phyloP scores from a whole-genome alignment of 345 rosid species.

The Populus euphratica region DNA sequence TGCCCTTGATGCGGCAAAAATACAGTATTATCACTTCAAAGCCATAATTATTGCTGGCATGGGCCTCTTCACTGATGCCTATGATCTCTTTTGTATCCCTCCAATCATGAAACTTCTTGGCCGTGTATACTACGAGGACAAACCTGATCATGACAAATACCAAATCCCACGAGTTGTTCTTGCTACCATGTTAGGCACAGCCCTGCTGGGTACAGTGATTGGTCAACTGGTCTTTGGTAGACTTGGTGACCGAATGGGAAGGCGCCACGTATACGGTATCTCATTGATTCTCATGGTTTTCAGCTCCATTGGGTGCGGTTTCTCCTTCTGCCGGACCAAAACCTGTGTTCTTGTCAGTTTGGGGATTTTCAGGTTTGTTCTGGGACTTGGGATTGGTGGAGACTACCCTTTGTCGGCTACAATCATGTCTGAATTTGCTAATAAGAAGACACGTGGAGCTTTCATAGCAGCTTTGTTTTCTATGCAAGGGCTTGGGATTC shows the following conservation, averaged over 20 bases:
- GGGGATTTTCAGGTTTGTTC: constrained; percentile 55
- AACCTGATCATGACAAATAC: background rate
- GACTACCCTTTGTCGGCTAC: constrained; percentile 79
- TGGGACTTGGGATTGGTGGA: constrained; percentile 74
- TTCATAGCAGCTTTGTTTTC: constrained; percentile 72
- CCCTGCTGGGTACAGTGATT: constrained; percentile 53
- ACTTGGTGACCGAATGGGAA: constrained; percentile 56
- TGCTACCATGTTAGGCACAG: constrained; percentile 38
- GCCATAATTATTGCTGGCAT: constrained; percentile 61
- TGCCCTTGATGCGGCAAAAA: constrained; percentile 47
- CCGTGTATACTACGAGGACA: constrained; percentile 35
- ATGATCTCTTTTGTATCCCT: constrained; percentile 62
- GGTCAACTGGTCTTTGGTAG: constrained; percentile 64
- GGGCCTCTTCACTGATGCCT: constrained; percentile 65
- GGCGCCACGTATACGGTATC: constrained; percentile 58
- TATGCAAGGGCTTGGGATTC: constrained; percentile 72
- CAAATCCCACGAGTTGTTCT: constrained; percentile 17
- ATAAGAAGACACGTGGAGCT: constrained; percentile 64
- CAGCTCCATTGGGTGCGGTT: constrained; percentile 59
- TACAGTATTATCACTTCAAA: constrained; percentile 58
- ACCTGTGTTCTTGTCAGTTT: constrained; percentile 54
- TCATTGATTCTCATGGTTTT: constrained; percentile 51
- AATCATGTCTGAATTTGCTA: constrained; percentile 81
- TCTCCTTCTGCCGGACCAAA: constrained; percentile 53
- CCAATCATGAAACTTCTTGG: constrained; percentile 40